Conservation (phyloP, 352 stramenopile genomes). For the Phytopythium chamaehyphon region DNA sequence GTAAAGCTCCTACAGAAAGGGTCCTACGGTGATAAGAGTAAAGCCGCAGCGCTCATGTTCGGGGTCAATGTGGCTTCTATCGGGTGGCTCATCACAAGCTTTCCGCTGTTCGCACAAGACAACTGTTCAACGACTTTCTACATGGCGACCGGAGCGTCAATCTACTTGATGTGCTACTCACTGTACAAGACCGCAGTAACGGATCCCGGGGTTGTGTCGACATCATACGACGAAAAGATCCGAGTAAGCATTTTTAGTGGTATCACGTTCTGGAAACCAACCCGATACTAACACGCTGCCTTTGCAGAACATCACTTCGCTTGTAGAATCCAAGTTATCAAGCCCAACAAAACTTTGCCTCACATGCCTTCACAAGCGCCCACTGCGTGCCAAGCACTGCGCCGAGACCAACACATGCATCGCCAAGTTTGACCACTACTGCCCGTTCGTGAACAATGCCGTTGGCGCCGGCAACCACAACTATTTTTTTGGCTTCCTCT, state of each 20-base stretch:
- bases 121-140: conserved; percentile 33
- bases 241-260: too few species aligned
- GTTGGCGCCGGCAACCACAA: conserved; percentile 94
- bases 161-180: conserved; percentile 39
- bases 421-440: conserved; percentile 84
- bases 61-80: conserved; percentile 75
- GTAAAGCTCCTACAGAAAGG: conserved; percentile 54
- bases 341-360: conserved; percentile 75
- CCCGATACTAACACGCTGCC: too few species aligned
- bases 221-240: conserved; percentile 64
- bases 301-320: conserved; percentile 53
- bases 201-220: conserved; percentile 61
- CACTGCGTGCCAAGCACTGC: conserved; percentile 74
- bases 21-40: conserved; percentile 71
- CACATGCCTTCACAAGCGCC: conserved; percentile 71
- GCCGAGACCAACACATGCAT: conserved; percentile 77
- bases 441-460: conserved; percentile 89
- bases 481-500: conserved; percentile 92
- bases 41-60: conserved; percentile 66
- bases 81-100: conserved; percentile 47
- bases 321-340: conserved; percentile 72
- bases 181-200: conserved; percentile 52
- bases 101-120: conserved; percentile 25
- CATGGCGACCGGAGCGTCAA: conserved; percentile 7
- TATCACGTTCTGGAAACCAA: too few species aligned